Conservation (phyloP, 2,329 filamentous ascomycete species). For the Aspergillus persii region DNA sequence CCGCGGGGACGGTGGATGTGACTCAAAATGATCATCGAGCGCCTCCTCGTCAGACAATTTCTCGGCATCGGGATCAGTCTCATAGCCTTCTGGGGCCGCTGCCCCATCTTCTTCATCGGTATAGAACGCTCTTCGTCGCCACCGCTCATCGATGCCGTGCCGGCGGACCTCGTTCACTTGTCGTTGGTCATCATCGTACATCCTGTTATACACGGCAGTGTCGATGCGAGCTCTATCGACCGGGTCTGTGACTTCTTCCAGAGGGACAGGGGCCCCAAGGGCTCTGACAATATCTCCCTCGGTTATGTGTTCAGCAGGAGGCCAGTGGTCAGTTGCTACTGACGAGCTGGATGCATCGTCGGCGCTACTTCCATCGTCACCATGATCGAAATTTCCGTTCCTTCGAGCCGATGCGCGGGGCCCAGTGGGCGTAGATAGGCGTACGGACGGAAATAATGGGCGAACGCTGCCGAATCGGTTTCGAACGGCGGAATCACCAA, state of each 20-base stretch:
- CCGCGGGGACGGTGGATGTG: conserved; percentile 48
- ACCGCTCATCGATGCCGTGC: conserved; percentile 63
- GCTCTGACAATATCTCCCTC: conserved; percentile 43
- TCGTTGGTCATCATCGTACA: conserved; percentile 39
- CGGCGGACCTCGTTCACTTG: conserved; percentile 37
- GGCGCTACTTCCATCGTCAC: conserved; percentile 7
- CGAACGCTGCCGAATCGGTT: conserved; percentile 34
- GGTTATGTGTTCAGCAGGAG: conserved; percentile 38
- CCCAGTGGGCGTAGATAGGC: conserved; percentile 18
- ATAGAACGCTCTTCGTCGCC: conserved; percentile 76
- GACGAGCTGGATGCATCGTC: conserved; percentile 27
- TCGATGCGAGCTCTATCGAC: conserved; percentile 42
- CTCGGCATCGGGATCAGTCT: conserved; percentile 39
- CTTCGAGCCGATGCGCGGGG: conserved; percentile 12
- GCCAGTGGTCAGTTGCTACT: conserved; percentile 35
- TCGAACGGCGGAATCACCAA: conserved; percentile 49
- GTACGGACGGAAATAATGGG: conserved; percentile 32
- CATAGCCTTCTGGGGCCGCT: conserved; percentile 60
- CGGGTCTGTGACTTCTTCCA: conserved; percentile 43
- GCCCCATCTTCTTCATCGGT: conserved; percentile 81
- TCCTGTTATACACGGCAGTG: conserved; percentile 37
- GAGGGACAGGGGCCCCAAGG: conserved; percentile 41
- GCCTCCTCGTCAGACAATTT: conserved; percentile 57
- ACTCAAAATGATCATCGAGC: conserved; percentile 38
- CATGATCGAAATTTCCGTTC: not conserved